Base-by-base conservation (phyloP, 495 filamentous ascomycete genomes). In the Corynascus novoguineensis region DNA sequence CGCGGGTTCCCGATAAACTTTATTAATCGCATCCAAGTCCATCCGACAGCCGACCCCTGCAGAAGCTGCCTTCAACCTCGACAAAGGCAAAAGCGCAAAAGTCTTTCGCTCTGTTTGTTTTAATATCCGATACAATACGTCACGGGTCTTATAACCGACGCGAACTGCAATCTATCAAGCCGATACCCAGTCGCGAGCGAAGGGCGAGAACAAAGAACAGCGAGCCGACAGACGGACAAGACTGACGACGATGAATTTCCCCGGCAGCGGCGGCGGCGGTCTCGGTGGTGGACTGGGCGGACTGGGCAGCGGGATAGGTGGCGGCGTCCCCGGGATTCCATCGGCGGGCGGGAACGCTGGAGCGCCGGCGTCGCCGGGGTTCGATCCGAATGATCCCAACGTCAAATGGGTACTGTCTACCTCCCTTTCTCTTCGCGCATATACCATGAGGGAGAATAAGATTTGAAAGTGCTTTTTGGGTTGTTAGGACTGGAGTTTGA, bases 341-440 rank as follows among this genome's bases (percentile, higher is more conserved):
- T 35, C 40, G 19, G 41, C 50, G 6, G 52, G 48, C 14, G 57
- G 46, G 14, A 41, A 41, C n/a, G 60, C 57, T 5, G 41, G 51
- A 8, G 56, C 29, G 29, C 15, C 46, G 31, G 56, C 44, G 37
- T 19, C 19, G 41, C 53, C 55, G 34, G 61, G 58, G 32, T 72
- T 64, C 40, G 68, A 74, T 50, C 71, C 68, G 11, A 74, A 72
- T 37, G 73, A 76, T 58, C 71, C 73, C 9, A 76, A 72, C 35
- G 55, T 76, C 31, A 77, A 76, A 60, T 57, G 47, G 62, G 61
- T 65, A 54, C n/a, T 29, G 48, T 59, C 4, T 28, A 22, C 1
- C 24, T 17, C 22, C 11, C 10, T 19, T 28, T n/a, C n/a, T 7
- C 19, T 24, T 19, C 9, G 1, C 12, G 11, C 14, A 21, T 28